Conservation (phyloP, 495 filamentous ascomycete genomes). For the Hypoxylon lienhwacheense region DNA sequence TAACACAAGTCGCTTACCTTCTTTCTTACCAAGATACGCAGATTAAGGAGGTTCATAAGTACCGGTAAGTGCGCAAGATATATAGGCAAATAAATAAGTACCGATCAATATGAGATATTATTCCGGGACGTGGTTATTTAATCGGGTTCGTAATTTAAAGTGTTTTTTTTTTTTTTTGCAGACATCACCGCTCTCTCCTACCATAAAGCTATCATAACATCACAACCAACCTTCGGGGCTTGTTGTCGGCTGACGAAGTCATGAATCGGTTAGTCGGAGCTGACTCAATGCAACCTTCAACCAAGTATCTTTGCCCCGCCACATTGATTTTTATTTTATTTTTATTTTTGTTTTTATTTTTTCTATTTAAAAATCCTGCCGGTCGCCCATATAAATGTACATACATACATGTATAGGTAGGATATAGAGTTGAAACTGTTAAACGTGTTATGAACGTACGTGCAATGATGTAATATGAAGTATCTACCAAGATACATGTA, state of each 20-base stretch:
- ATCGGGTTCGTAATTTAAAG: constrained; percentile 4
- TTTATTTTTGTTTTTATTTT: too few relatives aligned
- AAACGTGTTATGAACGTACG: not conserved
- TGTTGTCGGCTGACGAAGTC: constrained; percentile 28
- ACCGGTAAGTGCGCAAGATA: not conserved
- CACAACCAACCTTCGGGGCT: constrained; percentile 17
- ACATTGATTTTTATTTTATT: constrained; percentile 28
- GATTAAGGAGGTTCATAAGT: constrained; percentile 5
- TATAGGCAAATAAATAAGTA: too few relatives aligned
- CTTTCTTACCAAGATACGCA: constrained; percentile 1
- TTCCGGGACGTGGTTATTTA: too few relatives aligned
- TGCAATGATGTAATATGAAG: too few relatives aligned
- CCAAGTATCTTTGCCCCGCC: constrained; percentile 29
- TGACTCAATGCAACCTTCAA: constrained; percentile 34
- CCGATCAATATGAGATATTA: too few relatives aligned
- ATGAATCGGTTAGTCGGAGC: constrained; percentile 36
- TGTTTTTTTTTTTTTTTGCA: too few relatives aligned
- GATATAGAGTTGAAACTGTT: too few relatives aligned
- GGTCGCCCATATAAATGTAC: constrained; percentile 9
- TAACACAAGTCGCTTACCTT: constrained; percentile 2
- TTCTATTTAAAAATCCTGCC: constrained; percentile 25
- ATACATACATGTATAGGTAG: not conserved
- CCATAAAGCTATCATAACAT: constrained; percentile 8
- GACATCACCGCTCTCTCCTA: constrained; percentile 8
- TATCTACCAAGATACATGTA: too few relatives aligned